These are phyloP conservation scores for Pilasporangium apinafurcum DNA, from an alignment of 352 stramenopile genomes.

Conservation along the genomic window DNA sequence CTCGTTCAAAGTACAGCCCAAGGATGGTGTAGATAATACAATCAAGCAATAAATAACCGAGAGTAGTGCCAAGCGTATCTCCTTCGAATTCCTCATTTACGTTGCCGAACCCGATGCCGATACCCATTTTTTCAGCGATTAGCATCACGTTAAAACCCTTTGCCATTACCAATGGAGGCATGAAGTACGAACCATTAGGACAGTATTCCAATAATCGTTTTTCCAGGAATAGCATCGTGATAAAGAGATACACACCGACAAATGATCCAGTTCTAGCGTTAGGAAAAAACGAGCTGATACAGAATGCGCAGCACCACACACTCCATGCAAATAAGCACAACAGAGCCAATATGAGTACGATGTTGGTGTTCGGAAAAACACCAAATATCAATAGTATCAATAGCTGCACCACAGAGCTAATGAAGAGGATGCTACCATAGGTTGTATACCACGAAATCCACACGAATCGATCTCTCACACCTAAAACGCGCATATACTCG, in stretches of 20 bases:
- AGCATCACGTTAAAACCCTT: conserved; percentile 6
- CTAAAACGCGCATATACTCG: conserved; percentile 26
- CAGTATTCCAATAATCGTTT: conserved; percentile 2
- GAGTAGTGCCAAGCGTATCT: conserved; percentile 18
- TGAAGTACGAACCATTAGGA: conserved; percentile 17
- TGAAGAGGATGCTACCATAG: conserved; percentile 23
- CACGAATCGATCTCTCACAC: conserved; percentile 23
- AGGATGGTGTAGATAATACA: conserved; percentile 80
- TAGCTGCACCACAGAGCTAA: conserved; percentile 23
- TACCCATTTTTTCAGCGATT: conserved; percentile 1
- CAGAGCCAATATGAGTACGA: conserved; percentile 18
- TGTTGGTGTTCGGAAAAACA: conserved; percentile 23
- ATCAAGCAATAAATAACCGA: conserved; percentile 77
- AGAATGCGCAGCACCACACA: conserved; percentile 21
- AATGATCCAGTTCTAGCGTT: conserved; percentile 21
- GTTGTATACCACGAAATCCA: conserved; percentile 35
- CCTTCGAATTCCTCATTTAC: conserved; percentile 19
- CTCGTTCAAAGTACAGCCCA: conserved; percentile 82
- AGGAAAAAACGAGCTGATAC: conserved; percentile 29
- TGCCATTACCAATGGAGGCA: conserved; percentile 32
- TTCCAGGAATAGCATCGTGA: conserved; percentile 22
- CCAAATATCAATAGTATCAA: conserved; percentile 9
- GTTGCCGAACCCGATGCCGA: conserved; percentile 17
- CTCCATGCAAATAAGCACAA: conserved; percentile 25
- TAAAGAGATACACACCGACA: conserved; percentile 24